Base-by-base conservation (phyloP, 2,329 filamentous ascomycete species). In the Ascochyta fabae region DNA sequence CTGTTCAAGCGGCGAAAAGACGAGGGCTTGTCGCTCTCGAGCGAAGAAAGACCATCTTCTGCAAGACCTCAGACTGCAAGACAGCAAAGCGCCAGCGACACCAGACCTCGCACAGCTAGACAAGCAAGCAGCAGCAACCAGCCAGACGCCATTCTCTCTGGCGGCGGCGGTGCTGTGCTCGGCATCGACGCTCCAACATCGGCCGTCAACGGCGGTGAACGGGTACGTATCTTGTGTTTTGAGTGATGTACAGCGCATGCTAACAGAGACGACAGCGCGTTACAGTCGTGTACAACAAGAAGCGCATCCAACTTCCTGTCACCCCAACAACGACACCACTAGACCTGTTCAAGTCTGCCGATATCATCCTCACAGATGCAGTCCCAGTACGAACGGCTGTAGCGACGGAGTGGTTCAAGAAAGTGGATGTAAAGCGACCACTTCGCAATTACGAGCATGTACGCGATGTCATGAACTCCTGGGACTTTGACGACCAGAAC, bases 401-500 rank as follows among this genome's bases (percentile, higher is more conserved):
- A n/a, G 74, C 97, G 10, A 76, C 92, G 16, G 94, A 98, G 74
- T 86, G 84, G 19, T 97, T 92, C 72, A 79, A 82, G 19, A 83
- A 87, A 40, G 83, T 95, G 1, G 91, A 91, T 27, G 81, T 98
- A 2, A 90, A 96, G 73, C 86, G 94, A 35, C 89, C 90, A 0
- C 78, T 98, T 24, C 88, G 94, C 36, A 88, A 87, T 35, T 97
- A 96, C 71, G 94, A 98, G 77, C 86, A 86, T 59, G 84, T 98
- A 29, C 86, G 91, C 56, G 91, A 96, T 67, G 85, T 96, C 22
- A 85, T 97, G 83, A 96, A 96, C 73, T 96, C 92, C 0, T 98
- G 94, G 94, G 91, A 96, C 58, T 81, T 83, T 39, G 92, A 96
- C 72, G 81, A 83, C 2, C 88, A 92, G 64, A 95, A 96, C 67